Percentiles rank a stretch among this genome's conserved stretches.
These are phyloP conservation scores for Pseudohalonectria lignicola DNA, from an alignment of 2,329 filamentous ascomycete species.

Conservation along the genomic window DNA sequence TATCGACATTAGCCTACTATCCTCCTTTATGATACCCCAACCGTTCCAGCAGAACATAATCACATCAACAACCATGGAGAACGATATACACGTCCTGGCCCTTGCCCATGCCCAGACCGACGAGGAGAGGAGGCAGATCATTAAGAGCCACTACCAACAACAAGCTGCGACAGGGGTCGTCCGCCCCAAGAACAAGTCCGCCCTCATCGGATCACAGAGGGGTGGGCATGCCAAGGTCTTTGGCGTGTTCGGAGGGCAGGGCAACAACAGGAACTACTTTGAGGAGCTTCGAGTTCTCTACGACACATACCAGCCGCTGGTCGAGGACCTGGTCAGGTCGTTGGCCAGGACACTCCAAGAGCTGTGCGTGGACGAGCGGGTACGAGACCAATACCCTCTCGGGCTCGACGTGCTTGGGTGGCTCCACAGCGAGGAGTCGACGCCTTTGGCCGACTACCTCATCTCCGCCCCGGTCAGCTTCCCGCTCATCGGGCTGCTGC, in stretches of 20 bases:
- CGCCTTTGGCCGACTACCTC: conserved; percentile 91
- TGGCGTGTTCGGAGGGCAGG: conserved; percentile 91
- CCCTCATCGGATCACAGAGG: conserved; percentile 75
- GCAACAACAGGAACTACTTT: conserved; percentile 99
- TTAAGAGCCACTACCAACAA: conserved; percentile 84
- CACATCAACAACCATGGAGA: conserved; percentile 40
- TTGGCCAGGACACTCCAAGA: conserved; percentile 77
- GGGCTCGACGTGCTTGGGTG: conserved; percentile 92
- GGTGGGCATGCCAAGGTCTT: conserved; percentile 80
- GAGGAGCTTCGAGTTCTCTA: conserved; percentile 90
- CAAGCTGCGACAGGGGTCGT: conserved; percentile 72
- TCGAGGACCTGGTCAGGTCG: conserved; percentile 71
- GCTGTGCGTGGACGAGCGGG: conserved; percentile 70
- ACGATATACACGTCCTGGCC: conserved; percentile 88
- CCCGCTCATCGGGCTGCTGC: conserved; percentile 88
- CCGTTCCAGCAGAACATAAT: too few relatives aligned
- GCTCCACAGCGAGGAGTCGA: conserved; percentile 79
- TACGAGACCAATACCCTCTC: conserved; percentile 93
- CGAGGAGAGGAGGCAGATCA: conserved; percentile 84
- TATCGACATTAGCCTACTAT: neutral
- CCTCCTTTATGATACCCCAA: neutral
- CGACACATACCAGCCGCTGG: conserved; percentile 80
- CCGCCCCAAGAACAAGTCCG: conserved; percentile 86
- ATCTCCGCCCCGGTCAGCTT: conserved; percentile 93
- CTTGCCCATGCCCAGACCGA: conserved; percentile 79